phyloP scores from a whole-genome alignment of 2,329 filamentous ascomycete species.

The Colletotrichum plurivorum region DNA sequence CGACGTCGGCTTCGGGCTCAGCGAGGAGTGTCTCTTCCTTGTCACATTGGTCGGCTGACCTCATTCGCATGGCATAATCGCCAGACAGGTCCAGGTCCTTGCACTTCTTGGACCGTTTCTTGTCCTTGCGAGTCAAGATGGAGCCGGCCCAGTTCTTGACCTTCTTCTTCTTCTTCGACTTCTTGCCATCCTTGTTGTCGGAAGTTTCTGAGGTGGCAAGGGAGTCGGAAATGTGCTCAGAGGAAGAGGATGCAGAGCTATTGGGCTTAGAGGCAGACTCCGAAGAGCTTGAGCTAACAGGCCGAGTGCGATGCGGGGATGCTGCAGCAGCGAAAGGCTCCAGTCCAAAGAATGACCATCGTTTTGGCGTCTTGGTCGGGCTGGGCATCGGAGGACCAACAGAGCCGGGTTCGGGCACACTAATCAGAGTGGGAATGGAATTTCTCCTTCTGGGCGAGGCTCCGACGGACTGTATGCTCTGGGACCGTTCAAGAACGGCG shows the following conservation, averaged over 20 bases:
- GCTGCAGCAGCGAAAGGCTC: slow-evolving; percentile 66
- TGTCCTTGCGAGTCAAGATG: slow-evolving; percentile 75
- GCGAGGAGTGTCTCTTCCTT: slow-evolving; percentile 45
- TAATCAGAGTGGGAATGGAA: slow-evolving; percentile 69
- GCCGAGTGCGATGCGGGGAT: slow-evolving; percentile 63
- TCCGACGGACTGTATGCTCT: slow-evolving; percentile 52
- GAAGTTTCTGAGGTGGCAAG: slow-evolving; percentile 37
- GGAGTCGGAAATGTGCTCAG: slow-evolving; percentile 54
- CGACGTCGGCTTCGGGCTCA: slow-evolving; percentile 47
- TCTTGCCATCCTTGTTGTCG: slow-evolving; percentile 51
- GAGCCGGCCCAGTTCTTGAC: slow-evolving; percentile 81
- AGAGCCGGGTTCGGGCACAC: slow-evolving; percentile 52
- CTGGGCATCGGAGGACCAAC: slow-evolving; percentile 58
- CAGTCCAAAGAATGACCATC: slow-evolving; percentile 74
- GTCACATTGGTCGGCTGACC: slow-evolving; percentile 7
- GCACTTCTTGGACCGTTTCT: slow-evolving; percentile 57
- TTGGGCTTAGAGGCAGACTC: slow-evolving; percentile 51
- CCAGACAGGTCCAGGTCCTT: slow-evolving; percentile 35
- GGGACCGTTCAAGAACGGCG: slow-evolving; percentile 72
- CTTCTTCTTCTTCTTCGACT: slow-evolving; percentile 75
- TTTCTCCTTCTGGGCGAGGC: slow-evolving; percentile 67
- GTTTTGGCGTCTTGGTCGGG: slow-evolving; percentile 66
- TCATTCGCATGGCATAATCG: slow-evolving; percentile 1
- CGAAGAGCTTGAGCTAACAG: slow-evolving; percentile 62
- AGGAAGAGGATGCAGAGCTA: slow-evolving; percentile 46